A percentile compares a stretch with the other conserved stretches of the same genome.
phyloP scores from a whole-genome alignment of 805 yeast species.

The Ogataea paraovalis region DNA sequence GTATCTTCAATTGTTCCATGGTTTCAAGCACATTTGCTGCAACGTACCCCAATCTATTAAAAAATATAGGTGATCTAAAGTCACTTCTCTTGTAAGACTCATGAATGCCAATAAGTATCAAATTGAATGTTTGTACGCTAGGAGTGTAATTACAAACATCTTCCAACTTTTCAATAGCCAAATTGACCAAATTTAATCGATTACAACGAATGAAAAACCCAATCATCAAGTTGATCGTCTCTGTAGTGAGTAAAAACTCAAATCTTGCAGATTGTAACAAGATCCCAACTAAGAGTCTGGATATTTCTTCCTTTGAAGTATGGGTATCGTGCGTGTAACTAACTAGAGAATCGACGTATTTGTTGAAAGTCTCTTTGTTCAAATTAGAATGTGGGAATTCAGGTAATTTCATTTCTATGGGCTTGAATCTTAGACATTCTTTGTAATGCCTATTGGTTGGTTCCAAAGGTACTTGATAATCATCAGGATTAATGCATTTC shows the following conservation, averaged over 20 bases:
- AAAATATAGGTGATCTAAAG: neutral
- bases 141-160: conserved; percentile 1
- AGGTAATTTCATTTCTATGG: neutral
- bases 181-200: conserved; percentile 2
- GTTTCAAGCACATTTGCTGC: neutral
- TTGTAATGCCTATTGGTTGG: neutral
- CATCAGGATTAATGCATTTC: neutral
- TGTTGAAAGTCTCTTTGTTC: neutral
- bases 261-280: neutral
- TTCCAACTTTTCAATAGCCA: neutral
- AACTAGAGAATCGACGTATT: conserved; percentile 2
- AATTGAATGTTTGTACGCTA: conserved; percentile 6
- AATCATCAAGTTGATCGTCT: conserved; percentile 10
- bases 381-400: neutral
- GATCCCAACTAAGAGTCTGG: neutral
- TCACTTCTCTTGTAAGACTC: neutral
- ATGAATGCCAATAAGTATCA: conserved; percentile 1
- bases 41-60: neutral
- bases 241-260: conserved; percentile 2
- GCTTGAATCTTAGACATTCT: neutral
- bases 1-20: conserved; percentile 4
- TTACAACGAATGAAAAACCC: conserved; percentile 5
- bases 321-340: neutral
- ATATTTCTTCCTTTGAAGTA: neutral
- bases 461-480: neutral